phyloP scores from a whole-genome alignment of 768 basidiomycete species.

The Pseudohyphozyma bogoriensis region DNA sequence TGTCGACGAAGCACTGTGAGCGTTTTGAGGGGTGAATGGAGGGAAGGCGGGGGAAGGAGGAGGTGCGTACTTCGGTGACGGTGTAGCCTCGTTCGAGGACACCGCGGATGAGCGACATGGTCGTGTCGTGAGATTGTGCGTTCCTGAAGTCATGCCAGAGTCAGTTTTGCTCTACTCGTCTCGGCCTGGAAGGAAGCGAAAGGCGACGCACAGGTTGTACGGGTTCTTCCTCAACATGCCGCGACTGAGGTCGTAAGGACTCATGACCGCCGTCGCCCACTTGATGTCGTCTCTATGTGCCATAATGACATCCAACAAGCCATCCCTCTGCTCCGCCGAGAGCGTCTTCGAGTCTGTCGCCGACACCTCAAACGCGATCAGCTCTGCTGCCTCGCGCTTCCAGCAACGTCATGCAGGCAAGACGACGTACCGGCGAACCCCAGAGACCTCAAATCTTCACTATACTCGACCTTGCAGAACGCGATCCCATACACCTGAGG shows the following conservation, averaged over 20 bases:
- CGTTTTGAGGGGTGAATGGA: not conserved
- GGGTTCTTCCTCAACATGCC: conserved; percentile 82
- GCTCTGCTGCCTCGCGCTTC: not conserved
- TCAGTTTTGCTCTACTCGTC: not conserved
- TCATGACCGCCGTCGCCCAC: conserved; percentile 46
- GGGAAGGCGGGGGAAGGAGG: not conserved
- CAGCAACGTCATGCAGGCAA: not conserved
- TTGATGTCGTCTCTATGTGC: conserved; percentile 38
- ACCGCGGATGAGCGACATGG: conserved; percentile 73
- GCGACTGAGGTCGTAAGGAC: conserved; percentile 80
- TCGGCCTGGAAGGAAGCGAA: not conserved
- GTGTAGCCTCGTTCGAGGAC: conserved; percentile 70
- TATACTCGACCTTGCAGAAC: conserved; percentile 73
- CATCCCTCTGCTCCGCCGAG: conserved; percentile 56
- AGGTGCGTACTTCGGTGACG: conserved; percentile 56
- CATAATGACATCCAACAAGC: conserved; percentile 57
- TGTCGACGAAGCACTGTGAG: conserved; percentile 79
- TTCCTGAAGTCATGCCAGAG: conserved; percentile 41
- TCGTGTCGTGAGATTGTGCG: conserved; percentile 77
- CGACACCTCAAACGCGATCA: not conserved
- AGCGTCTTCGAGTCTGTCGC: conserved; percentile 80
- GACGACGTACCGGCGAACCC: conserved; percentile 73
- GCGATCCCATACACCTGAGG: conserved; percentile 94
- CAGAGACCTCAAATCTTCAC: conserved; percentile 59
- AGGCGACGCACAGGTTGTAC: conserved; percentile 50